A percentile compares a stretch with the other conserved stretches of the same genome.
phyloP scores from a whole-genome alignment of 2,329 filamentous ascomycete genomes.

The Trichophyton benhamiae region DNA sequence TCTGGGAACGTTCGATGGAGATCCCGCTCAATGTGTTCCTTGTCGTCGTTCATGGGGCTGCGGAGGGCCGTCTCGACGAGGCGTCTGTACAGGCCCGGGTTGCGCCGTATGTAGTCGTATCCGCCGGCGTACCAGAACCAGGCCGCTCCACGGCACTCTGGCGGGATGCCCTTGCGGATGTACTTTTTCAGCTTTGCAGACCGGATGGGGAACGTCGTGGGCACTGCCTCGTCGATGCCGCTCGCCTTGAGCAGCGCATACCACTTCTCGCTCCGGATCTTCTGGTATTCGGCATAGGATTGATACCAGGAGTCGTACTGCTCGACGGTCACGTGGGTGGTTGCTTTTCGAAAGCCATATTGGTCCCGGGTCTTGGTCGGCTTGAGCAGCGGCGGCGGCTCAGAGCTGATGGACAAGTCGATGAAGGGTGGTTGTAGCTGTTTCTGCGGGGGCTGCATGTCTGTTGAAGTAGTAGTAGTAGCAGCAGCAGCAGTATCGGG shows the following conservation, averaged over 20 bases:
- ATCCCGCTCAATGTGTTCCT: conserved; percentile 86
- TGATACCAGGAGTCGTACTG: conserved; percentile 74
- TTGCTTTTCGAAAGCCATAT: conserved; percentile 86
- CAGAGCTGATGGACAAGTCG: conserved; percentile 25
- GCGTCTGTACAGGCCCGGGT: conserved; percentile 63
- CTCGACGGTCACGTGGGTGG: conserved; percentile 60
- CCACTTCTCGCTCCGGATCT: conserved; percentile 72
- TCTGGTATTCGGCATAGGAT: conserved; percentile 62
- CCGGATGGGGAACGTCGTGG: conserved; percentile 65
- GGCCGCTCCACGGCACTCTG: conserved; percentile 84
- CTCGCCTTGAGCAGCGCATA: conserved; percentile 61
- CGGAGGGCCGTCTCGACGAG: conserved; percentile 56
- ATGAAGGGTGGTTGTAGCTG: conserved; percentile 9
- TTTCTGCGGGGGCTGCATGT: no score
- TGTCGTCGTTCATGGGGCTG: conserved; percentile 55
- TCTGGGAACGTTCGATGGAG: conserved; percentile 90
- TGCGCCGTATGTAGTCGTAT: conserved; percentile 61
- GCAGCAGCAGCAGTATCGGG: no score
- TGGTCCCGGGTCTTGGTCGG: conserved; percentile 50
- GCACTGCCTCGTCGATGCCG: conserved; percentile 57
- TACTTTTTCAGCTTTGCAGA: conserved; percentile 79
- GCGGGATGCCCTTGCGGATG: conserved; percentile 83
- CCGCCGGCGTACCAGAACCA: conserved; percentile 97
- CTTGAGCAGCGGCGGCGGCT: conserved; percentile 27
- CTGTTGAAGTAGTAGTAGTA: no score